A percentile compares a stretch with the other conserved stretches of the same genome.
Conservation (phyloP, 805 yeast genomes). For the Starmerella bombi region DNA sequence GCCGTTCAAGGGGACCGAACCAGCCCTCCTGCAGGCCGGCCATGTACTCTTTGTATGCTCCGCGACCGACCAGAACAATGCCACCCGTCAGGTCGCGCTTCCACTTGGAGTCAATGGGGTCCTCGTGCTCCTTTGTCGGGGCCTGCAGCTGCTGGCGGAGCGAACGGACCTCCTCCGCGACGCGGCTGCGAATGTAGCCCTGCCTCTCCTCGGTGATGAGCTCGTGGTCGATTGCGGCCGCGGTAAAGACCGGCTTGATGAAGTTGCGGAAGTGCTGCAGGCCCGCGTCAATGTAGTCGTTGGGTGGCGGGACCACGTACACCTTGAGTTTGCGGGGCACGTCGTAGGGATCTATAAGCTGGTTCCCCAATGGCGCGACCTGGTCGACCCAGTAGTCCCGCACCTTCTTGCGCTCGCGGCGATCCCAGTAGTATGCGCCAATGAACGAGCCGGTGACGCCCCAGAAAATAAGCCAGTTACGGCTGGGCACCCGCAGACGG, state of each 20-base stretch:
- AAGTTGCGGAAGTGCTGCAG: slow-evolving; percentile 60
- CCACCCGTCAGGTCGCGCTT: slow-evolving; percentile 54
- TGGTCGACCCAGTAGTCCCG: slow-evolving; percentile 50
- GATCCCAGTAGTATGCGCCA: slow-evolving; percentile 74
- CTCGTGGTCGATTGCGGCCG: slow-evolving; percentile 77
- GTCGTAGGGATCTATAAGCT: slow-evolving; percentile 34
- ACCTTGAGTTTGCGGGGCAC: slow-evolving; percentile 66
- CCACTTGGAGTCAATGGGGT: slow-evolving; percentile 25
- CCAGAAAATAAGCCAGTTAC: slow-evolving; percentile 92
- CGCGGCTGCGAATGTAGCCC: slow-evolving; percentile 71
- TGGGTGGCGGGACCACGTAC: slow-evolving; percentile 93
- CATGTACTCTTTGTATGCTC: slow-evolving; percentile 86
- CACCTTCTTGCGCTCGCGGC: slow-evolving; percentile 51
- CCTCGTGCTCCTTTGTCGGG: slow-evolving; percentile 23
- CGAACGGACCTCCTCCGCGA: slow-evolving; percentile 70
- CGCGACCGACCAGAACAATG: slow-evolving; percentile 83
- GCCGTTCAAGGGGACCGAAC: slow-evolving; percentile 69
- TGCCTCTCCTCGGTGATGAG: slow-evolving; percentile 62
- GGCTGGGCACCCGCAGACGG: slow-evolving; percentile 61
- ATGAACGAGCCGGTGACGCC: slow-evolving; percentile 47
- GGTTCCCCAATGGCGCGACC: slow-evolving; percentile 43
- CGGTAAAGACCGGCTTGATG: slow-evolving; percentile 71
- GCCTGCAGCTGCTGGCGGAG: slow-evolving; percentile 36
- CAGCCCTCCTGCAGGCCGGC: slow-evolving; percentile 89
- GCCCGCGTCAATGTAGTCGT: slow-evolving; percentile 68